Percentiles rank a stretch among this genome's conserved stretches.
These are phyloP conservation scores for Neurospora sp. DNA, from an alignment of 2,329 filamentous ascomycete genomes.

Conservation along the genomic window DNA sequence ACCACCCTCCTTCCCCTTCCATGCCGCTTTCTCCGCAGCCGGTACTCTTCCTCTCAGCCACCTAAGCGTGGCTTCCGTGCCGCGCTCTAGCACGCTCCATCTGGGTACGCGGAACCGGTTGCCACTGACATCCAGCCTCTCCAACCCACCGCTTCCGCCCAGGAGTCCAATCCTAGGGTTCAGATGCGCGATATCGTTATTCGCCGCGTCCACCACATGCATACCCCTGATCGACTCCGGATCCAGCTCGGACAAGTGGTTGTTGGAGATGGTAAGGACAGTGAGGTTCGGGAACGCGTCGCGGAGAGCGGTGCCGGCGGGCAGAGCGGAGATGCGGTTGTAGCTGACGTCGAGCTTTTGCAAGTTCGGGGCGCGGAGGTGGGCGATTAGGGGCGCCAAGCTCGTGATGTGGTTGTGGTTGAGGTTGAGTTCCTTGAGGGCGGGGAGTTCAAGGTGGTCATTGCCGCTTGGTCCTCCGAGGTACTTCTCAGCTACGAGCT, in stretches of 20 bases:
- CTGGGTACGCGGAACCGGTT: constrained; percentile 84
- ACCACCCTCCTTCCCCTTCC: constrained; percentile 37
- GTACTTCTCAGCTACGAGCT: constrained; percentile 54
- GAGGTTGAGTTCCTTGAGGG: constrained; percentile 68
- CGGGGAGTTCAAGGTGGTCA: constrained; percentile 58
- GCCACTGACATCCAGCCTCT: constrained; percentile 66
- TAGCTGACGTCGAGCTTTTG: constrained; percentile 71
- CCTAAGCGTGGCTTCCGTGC: constrained; percentile 72
- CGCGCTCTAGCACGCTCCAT: constrained; percentile 73
- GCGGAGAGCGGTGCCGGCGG: constrained; percentile 42
- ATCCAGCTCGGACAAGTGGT: constrained; percentile 63
- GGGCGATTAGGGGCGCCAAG: constrained; percentile 52
- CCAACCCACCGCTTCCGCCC: constrained; percentile 47
- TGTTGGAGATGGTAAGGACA: constrained; percentile 67
- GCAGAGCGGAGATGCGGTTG: constrained; percentile 68
- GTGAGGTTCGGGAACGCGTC: constrained; percentile 59
- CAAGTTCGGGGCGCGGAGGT: constrained; percentile 64
- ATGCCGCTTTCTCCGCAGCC: constrained; percentile 45
- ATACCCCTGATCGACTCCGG: constrained; percentile 66
- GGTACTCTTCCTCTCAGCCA: constrained; percentile 75
- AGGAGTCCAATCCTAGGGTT: constrained; percentile 74
- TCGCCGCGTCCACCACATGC: constrained; percentile 65
- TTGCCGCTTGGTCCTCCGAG: constrained; percentile 33
- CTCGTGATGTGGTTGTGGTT: constrained; percentile 63
- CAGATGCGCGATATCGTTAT: constrained; percentile 76